Evolutionary conservation across 768 basidiomycete species (phyloP).

Genomic region (Nevesoporus exiguus): DNA sequence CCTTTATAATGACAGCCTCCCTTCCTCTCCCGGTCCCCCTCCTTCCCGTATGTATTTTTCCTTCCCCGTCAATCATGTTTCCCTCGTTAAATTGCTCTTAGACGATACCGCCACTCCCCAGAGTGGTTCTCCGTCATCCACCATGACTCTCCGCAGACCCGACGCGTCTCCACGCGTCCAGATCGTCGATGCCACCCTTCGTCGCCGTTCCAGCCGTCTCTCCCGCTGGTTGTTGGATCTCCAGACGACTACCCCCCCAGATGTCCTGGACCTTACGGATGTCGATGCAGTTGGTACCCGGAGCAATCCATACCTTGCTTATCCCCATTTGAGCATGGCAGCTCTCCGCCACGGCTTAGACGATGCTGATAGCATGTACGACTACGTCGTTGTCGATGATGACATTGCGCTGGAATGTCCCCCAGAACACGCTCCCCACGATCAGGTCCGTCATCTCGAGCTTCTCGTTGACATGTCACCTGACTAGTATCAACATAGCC

Average conservation of each 20-base stretch:
- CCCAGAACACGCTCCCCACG: constrained; percentile 10
- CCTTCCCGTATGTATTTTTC: constrained; percentile 21
- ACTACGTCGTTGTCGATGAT: constrained; percentile 41
- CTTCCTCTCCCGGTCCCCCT: neutral
- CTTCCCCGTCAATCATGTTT: constrained; percentile 24
- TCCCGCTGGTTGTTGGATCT: constrained; percentile 46
- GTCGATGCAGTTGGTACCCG: constrained; percentile 27
- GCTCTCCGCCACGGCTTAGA: constrained; percentile 29
- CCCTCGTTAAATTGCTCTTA: constrained; percentile 33
- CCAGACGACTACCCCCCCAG: constrained; percentile 23
- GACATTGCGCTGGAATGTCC: constrained; percentile 27
- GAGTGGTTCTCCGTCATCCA: constrained; percentile 29
- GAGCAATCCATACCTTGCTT: constrained; percentile 41
- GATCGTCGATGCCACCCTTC: constrained; percentile 19
- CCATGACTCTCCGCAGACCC: constrained; percentile 27
- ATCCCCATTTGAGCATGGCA: constrained; percentile 34
- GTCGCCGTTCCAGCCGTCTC: constrained; percentile 38
- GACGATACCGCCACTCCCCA: constrained; percentile 14
- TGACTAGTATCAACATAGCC: constrained; percentile 20
- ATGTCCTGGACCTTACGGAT: constrained; percentile 18
- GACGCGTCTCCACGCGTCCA: constrained; percentile 24
- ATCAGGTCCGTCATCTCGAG: constrained; percentile 27
- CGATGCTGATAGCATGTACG: constrained; percentile 35
- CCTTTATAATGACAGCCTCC: constrained; percentile 21
- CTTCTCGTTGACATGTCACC: constrained; percentile 21